phyloP scores from a whole-genome alignment of 306 rosid genomes.

The Bauhinia variegata region DNA sequence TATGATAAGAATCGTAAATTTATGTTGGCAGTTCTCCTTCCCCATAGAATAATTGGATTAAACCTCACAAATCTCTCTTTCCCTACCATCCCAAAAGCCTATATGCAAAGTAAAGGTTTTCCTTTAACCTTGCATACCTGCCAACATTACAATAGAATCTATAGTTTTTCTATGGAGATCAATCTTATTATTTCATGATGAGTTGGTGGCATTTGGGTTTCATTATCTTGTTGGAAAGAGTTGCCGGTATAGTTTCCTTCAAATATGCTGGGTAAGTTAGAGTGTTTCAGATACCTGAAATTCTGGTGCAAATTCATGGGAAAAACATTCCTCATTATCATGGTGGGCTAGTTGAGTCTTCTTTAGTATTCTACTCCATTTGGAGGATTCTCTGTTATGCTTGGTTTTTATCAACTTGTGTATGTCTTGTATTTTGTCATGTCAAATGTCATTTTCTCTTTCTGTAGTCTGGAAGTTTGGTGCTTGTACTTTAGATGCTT shows the following conservation, averaged over 20 bases:
- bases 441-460: conserved; percentile 16
- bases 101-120: conserved; percentile 7
- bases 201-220: neutral
- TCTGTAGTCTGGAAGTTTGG: conserved; percentile 20
- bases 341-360: neutral
- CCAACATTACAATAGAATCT: conserved; percentile 12
- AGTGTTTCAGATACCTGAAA: neutral
- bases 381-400: neutral
- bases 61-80: neutral
- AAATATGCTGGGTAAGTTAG: neutral
- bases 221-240: neutral
- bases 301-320: conserved; percentile 6
- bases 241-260: conserved; percentile 4
- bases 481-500: conserved; percentile 7
- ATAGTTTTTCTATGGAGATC: neutral
- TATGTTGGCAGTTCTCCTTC: neutral
- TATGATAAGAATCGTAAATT: neutral
- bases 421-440: conserved; percentile 17
- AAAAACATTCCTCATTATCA: neutral
- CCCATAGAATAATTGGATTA: neutral
- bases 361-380: neutral
- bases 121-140: neutral
- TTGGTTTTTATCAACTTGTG: neutral
- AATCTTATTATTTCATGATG: conserved; percentile 7
- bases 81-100: neutral